Conservation (phyloP, 139 green algal species). For the Chlamydomonas sp. region DNA sequence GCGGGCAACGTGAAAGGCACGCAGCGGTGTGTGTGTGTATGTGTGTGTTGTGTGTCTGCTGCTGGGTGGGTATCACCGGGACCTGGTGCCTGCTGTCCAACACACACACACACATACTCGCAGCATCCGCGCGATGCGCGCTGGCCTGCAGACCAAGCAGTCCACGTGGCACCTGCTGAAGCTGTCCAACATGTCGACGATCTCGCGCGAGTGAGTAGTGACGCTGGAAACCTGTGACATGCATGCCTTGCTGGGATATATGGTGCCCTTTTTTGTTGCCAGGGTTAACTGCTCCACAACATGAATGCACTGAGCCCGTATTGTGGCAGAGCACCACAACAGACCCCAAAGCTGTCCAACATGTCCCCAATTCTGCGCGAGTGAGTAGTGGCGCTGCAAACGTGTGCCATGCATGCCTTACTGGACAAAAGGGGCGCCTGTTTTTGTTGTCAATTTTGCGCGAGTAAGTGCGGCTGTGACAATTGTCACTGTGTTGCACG, state of each 20-base stretch:
- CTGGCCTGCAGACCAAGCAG: slow-evolving; percentile 18
- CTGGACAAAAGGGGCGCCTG: no score
- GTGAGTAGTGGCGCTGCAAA: slow-evolving; percentile 75
- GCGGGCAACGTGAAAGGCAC: slow-evolving; percentile 25
- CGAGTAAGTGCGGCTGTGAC: slow-evolving; percentile 80
- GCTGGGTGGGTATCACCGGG: slow-evolving; percentile 52
- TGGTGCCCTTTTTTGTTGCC: no score
- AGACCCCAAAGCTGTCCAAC: slow-evolving; percentile 72
- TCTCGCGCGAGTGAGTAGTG: slow-evolving; percentile 81
- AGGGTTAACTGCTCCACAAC: no score
- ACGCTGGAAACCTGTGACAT: no score
- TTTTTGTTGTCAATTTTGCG: slow-evolving; percentile 80
- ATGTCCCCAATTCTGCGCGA: slow-evolving; percentile 82
- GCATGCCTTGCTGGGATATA: no score
- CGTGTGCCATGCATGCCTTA: no score
- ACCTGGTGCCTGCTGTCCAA: no score
- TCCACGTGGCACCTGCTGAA: slow-evolving; percentile 67
- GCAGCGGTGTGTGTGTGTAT: slow-evolving; percentile 16
- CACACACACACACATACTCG: no score
- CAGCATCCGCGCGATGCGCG: slow-evolving; percentile 47
- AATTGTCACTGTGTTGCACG: no score
- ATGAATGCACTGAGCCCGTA: no score
- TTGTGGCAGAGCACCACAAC: no score
- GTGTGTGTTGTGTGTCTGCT: no score
- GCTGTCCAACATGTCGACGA: slow-evolving; percentile 78